Base-by-base conservation (phyloP, 2,329 filamentous ascomycete species). In the Colletotrichum chlorophyti region DNA sequence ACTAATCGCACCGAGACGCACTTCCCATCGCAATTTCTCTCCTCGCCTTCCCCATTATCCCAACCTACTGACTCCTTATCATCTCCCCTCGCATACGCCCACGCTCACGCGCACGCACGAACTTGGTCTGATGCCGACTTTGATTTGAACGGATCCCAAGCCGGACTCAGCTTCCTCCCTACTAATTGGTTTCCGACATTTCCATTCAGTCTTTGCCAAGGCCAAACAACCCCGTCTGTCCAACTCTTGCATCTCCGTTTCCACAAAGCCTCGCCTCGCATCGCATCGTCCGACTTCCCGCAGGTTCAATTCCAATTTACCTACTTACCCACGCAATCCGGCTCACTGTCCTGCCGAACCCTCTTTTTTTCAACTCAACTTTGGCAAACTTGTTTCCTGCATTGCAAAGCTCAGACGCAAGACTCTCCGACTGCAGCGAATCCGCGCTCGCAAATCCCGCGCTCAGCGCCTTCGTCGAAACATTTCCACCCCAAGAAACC, bases 401-500 rank as follows among this genome's bases (percentile, higher is more conserved):
- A 49, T 45, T 26, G 31, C 27, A 38, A 42, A 59, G 51, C 43
- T 40, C 51, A 59, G 37, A 49, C 55, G 34, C 43, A 24, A 38
- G n/a, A n/a, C n/a, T n/a, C n/a, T n/a, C n/a, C 38, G 27, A 43
- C 51, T 31, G 23, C 51, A 55, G 55, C 55, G 55, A 55, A 59
- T 59, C 55, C 51, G 42, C 51, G 43, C 32, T 55, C 55, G 31
- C 37, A 17, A 49, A 43, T 29, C 37, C 42, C 19, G 27, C 31
- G 51, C 31, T 21, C 55, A 49, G 42, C 37, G 24, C 38, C 32
- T 35, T 32, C 24, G 43, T 59, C 55, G 55, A 59, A 59, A 59
- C 55, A 59, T 59, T 55, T 45, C 55, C 32, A 55, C 55, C 27
- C 42, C 37, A 55, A 42, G 43, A 58, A 58, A 55, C 55, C 41